These are phyloP conservation scores for Litsea cubeba DNA, from an alignment of 164 flowering plant species.

Conservation along the genomic window DNA sequence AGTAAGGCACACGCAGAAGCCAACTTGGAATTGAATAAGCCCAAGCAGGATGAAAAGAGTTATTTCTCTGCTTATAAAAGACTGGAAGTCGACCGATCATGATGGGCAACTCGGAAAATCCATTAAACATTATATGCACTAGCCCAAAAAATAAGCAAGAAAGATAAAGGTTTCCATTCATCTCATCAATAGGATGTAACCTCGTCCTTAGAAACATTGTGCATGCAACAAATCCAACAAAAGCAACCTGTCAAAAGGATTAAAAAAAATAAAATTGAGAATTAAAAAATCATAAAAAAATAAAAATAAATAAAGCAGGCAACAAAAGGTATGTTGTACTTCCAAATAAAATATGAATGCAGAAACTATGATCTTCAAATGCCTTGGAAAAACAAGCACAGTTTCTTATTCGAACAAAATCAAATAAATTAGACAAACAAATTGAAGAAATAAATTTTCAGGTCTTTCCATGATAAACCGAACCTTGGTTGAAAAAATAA, in stretches of 20 bases:
- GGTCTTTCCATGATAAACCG: too few relatives aligned
- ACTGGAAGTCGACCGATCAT: constrained; percentile 78
- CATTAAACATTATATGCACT: constrained; percentile 90
- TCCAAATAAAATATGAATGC: background rate
- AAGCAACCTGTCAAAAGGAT: constrained; percentile 56
- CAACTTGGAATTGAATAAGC: constrained; percentile 70
- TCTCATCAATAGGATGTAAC: constrained; percentile 63
- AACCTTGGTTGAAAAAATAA: too few relatives aligned
- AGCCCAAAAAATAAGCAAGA: constrained; percentile 72
- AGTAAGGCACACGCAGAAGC: constrained; percentile 83
- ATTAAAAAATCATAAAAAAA: background rate
- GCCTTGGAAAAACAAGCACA: background rate
- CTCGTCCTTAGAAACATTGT: constrained; percentile 71
- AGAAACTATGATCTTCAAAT: background rate
- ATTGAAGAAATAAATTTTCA: too few relatives aligned
- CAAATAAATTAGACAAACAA: background rate
- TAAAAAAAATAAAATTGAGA: background rate
- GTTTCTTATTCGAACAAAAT: background rate
- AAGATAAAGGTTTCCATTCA: constrained; percentile 61
- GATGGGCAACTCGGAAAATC: constrained; percentile 80
- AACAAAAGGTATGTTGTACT: background rate
- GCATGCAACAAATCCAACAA: constrained; percentile 71
- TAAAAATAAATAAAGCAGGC: background rate
- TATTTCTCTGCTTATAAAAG: constrained; percentile 86
- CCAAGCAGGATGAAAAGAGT: constrained; percentile 87